These are phyloP conservation scores for Penicillium concentricum DNA, from an alignment of 2,329 filamentous ascomycete genomes.

Conservation along the genomic window DNA sequence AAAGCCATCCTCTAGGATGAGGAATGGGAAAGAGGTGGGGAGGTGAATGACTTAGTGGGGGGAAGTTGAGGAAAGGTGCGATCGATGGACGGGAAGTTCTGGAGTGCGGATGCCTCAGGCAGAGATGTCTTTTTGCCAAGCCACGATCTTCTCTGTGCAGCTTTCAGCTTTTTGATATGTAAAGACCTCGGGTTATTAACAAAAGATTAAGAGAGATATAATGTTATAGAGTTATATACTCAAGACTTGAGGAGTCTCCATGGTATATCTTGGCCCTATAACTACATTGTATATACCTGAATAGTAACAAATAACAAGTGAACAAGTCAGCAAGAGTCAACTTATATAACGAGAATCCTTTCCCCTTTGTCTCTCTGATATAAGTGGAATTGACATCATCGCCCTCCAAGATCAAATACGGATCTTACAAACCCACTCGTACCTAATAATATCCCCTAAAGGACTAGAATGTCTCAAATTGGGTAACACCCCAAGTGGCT, in stretches of 20 bases:
- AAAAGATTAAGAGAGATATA: too few relatives aligned
- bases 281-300: background rate
- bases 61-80: conserved; percentile 7
- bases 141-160: conserved; percentile 9
- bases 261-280: background rate
- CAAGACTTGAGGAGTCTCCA: background rate
- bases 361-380: background rate
- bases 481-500: conserved; percentile 22
- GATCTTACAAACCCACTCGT: background rate
- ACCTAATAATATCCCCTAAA: conserved; percentile 7
- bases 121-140: conserved; percentile 1
- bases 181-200: too few relatives aligned
- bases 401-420: background rate
- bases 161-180: background rate
- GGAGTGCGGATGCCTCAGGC: conserved; percentile 21
- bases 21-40: conserved; percentile 5
- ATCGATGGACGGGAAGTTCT: conserved; percentile 18
- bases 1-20: conserved; percentile 65
- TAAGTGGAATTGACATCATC: background rate
- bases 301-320: background rate
- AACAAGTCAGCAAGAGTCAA: background rate
- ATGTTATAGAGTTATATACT: background rate
- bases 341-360: background rate
- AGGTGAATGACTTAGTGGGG: conserved; percentile 17
- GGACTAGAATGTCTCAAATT: conserved; percentile 13